Percentiles rank a stretch among this genome's conserved stretches.
Conservation (phyloP, 1,139 yeast species). For the Blastobotrys proliferans region DNA sequence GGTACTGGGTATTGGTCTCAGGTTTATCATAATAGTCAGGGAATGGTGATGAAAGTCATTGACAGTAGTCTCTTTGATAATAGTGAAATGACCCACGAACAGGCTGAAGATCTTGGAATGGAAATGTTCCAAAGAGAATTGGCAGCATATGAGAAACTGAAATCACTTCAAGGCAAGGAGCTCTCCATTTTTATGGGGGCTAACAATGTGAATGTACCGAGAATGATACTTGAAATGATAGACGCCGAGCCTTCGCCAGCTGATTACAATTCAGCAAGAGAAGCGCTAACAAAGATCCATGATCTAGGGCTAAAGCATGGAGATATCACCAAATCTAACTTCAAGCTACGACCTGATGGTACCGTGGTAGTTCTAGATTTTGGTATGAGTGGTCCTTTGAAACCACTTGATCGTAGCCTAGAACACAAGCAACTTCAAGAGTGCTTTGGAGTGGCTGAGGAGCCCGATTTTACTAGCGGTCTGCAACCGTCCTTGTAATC, state of each 20-base stretch:
- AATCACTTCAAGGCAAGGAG: not conserved
- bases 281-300: not conserved
- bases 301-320: not conserved
- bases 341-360: not conserved
- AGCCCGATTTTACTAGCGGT: too few relatives aligned
- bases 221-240: not conserved
- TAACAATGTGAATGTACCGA: too few relatives aligned
- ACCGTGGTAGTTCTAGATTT: not conserved
- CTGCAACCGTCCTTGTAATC: too few relatives aligned
- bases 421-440: not conserved
- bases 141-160: not conserved
- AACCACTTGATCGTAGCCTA: not conserved
- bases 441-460: too few relatives aligned
- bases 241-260: not conserved
- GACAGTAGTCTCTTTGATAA: not conserved
- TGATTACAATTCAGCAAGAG: not conserved
- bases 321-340: not conserved
- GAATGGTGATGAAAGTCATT: not conserved
- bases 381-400: not conserved
- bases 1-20: conserved; percentile 1
- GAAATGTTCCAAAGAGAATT: not conserved
- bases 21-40: not conserved
- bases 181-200: too few relatives aligned
- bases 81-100: not conserved
- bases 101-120: not conserved